Conservation (phyloP, 2,329 filamentous ascomycete species). For the Xylariomycetidae sp. region DNA sequence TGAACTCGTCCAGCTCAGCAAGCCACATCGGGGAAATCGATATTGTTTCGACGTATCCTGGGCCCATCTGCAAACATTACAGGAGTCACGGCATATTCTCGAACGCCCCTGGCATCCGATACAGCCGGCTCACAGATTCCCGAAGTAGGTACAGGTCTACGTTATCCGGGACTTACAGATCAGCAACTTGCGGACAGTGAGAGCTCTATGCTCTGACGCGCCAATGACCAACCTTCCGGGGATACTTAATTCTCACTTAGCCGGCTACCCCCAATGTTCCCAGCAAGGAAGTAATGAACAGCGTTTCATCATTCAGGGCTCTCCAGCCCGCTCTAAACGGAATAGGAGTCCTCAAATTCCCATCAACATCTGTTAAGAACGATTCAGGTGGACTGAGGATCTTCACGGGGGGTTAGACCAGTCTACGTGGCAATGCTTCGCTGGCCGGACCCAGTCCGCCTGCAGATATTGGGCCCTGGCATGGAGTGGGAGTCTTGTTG, state of each 20-base stretch:
- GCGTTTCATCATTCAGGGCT: no score
- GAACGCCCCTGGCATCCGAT: constrained; percentile 17
- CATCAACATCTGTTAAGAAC: constrained; percentile 16
- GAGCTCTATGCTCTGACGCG: no score
- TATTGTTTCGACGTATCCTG: constrained; percentile 15
- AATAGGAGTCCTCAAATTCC: no score
- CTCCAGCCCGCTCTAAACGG: no score
- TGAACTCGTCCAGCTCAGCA: constrained; percentile 20
- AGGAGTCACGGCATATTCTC: constrained; percentile 21
- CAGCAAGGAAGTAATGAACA: not conserved
- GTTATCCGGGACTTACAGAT: no score
- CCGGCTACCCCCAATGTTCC: constrained; percentile 3
- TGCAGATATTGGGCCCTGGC: constrained; percentile 22
- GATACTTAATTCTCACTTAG: constrained; percentile 1
- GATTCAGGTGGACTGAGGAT: constrained; percentile 20
- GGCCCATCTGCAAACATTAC: constrained; percentile 24
- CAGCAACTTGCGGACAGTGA: no score
- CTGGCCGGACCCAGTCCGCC: constrained; percentile 25
- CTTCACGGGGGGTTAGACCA: constrained; percentile 21
- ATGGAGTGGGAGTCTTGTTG: constrained; percentile 9
- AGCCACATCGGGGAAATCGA: constrained; percentile 25
- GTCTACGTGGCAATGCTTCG: constrained; percentile 25
- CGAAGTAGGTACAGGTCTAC: no score
- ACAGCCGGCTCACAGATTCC: constrained; percentile 14
- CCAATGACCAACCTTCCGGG: constrained; percentile 5